phyloP scores from a whole-genome alignment of 805 yeast species.

The Cyberlindnera petersonii region DNA sequence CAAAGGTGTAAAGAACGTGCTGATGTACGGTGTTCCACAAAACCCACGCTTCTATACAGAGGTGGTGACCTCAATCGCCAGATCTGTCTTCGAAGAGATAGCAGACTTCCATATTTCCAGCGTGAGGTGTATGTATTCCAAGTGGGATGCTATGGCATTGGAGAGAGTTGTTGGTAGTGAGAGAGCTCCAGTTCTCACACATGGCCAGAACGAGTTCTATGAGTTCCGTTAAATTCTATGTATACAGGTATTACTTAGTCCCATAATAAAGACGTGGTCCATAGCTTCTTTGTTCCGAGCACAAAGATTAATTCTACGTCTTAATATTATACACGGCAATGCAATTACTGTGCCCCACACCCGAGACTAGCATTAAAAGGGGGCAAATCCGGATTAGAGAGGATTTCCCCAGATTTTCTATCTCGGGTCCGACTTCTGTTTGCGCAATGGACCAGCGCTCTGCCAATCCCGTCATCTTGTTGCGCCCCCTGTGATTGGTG shows the following conservation, averaged over 20 bases:
- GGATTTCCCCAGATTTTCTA: slow-evolving; percentile 11
- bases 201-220: slow-evolving; percentile 67
- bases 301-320: no score
- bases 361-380: no score
- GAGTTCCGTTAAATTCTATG: slow-evolving; percentile 58
- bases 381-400: no score
- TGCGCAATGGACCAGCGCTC: background rate
- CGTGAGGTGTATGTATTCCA: slow-evolving; percentile 63
- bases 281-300: no score
- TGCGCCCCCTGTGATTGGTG: slow-evolving; percentile 8
- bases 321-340: no score
- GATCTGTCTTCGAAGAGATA: slow-evolving; percentile 45
- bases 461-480: no score
- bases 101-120: slow-evolving; percentile 54
- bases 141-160: slow-evolving; percentile 73
- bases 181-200: slow-evolving; percentile 63
- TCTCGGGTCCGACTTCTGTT: slow-evolving; percentile 8
- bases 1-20: slow-evolving; percentile 75
- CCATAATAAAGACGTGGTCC: no score
- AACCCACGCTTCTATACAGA: slow-evolving; percentile 84
- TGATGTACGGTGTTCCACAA: slow-evolving; percentile 80
- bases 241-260: no score
- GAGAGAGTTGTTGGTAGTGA: slow-evolving; percentile 82
- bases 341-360: no score
- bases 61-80: slow-evolving; percentile 63